These are phyloP conservation scores for Tanacetum coccineum DNA, from an alignment of 129 eudicot genomes.

Conservation along the genomic window DNA sequence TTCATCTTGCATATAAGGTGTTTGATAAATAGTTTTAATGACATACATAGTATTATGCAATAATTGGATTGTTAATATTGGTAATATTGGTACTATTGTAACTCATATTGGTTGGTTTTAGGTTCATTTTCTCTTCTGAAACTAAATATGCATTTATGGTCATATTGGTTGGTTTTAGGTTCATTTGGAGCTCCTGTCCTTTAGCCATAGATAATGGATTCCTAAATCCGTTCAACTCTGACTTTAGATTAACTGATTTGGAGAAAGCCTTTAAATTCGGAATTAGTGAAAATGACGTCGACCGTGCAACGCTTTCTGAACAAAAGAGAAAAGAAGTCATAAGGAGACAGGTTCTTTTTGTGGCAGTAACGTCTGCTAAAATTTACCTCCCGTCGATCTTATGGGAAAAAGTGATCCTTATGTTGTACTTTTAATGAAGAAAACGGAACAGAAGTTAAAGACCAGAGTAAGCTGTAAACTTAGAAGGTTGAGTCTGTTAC, in stretches of 20 bases:
- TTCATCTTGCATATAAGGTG: no score
- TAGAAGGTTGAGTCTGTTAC: no score
- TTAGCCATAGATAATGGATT: constrained; percentile 50
- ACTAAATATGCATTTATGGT: no score
- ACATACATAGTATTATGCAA: no score
- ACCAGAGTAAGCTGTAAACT: constrained; percentile 59
- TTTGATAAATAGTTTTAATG: no score
- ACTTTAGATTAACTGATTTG: constrained; percentile 63
- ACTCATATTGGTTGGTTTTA: no score
- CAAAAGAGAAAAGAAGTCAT: constrained; percentile 68
- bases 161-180: constrained; percentile 46
- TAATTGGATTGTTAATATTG: no score
- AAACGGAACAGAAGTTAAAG: constrained; percentile 68
- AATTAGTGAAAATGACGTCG: constrained; percentile 36
- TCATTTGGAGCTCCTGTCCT: constrained; percentile 93
- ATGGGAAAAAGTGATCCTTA: constrained; percentile 94
- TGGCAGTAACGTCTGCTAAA: constrained; percentile 74
- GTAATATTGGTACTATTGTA: no score
- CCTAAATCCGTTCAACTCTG: constrained; percentile 45
- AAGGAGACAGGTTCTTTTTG: constrained; percentile 93
- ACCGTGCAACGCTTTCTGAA: constrained; percentile 31
- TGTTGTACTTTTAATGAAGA: constrained; percentile 72
- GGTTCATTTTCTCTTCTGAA: no score
- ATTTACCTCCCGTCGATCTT: constrained; percentile 75
- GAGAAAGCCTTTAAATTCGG: constrained; percentile 70